Evolutionary conservation across 192 early-diverging fungal species (phyloP).

Genomic region (Gryganskiella cystojenkinii): DNA sequence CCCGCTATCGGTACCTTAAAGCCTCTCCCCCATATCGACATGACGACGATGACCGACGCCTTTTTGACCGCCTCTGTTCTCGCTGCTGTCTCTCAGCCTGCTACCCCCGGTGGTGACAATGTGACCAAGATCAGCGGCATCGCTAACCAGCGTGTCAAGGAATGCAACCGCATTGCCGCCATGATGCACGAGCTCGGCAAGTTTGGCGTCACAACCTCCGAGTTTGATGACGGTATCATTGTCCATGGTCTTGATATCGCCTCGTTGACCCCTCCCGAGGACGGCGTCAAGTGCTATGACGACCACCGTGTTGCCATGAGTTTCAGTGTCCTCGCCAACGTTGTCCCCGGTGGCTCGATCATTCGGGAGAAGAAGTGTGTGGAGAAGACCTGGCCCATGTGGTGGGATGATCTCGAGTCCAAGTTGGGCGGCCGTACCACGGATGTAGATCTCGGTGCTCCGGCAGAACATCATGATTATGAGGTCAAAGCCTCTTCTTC

Average conservation of each 20-base stretch:
- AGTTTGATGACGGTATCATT: constrained; percentile 92
- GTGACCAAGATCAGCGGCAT: constrained; percentile 93
- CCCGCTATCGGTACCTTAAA: constrained; percentile 76
- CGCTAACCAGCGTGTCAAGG: constrained; percentile 98
- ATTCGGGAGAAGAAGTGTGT: constrained; percentile 97
- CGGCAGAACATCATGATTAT: constrained; percentile 37
- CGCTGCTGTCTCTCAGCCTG: constrained; percentile 82
- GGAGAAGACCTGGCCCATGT: constrained; percentile 99
- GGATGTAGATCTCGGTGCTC: constrained; percentile 65
- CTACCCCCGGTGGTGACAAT: constrained; percentile 57
- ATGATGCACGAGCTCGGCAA: constrained; percentile 93
- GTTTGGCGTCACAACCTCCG: constrained; percentile 87
- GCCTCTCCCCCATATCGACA: constrained; percentile 86
- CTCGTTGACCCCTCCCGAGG: constrained; percentile 60
- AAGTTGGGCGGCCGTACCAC: constrained; percentile 73
- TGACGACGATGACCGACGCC: constrained; percentile 99
- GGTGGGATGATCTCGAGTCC: constrained; percentile 96
- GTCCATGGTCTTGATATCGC: constrained; percentile 74
- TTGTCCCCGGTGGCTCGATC: constrained; percentile 75
- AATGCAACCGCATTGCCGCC: constrained; percentile 97
- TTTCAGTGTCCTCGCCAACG: constrained; percentile 86
- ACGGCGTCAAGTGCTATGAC: constrained; percentile 93
- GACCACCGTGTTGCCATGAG: constrained; percentile 99
- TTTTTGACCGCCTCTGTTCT: constrained; percentile 96
- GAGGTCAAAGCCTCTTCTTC: constrained; percentile 23